Conservation (phyloP, 495 filamentous ascomycete species). For the Aspergillus nidulans region DNA sequence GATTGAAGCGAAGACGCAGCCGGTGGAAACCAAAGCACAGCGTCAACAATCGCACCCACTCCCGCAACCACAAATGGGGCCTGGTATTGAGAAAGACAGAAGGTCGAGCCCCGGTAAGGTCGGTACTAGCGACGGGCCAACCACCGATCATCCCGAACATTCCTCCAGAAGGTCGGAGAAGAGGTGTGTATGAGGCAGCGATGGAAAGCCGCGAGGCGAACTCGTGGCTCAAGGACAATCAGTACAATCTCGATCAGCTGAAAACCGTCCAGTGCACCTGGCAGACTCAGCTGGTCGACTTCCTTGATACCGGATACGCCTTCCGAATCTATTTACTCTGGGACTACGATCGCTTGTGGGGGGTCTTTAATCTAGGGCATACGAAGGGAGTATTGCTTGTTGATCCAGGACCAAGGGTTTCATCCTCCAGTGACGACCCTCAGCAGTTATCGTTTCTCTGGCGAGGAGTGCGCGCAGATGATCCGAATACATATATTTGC, state of each 20-base stretch:
- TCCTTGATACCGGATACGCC: not conserved
- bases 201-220: not conserved
- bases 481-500: not conserved
- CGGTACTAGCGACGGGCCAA: too few species aligned
- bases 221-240: conserved; percentile 6
- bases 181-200: not conserved
- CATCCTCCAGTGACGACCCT: not conserved
- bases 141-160: too few species aligned
- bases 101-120: too few species aligned
- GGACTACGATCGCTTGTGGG: conserved; percentile 16
- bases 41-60: too few species aligned
- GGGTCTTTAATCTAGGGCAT: conserved; percentile 7
- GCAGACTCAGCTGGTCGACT: not conserved
- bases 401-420: conserved; percentile 4
- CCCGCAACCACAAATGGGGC: too few species aligned
- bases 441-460: conserved; percentile 6
- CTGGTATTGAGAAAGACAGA: too few species aligned
- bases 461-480: not conserved
- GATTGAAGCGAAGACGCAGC: too few species aligned
- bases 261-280: conserved; percentile 6
- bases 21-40: too few species aligned
- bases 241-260: not conserved
- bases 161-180: too few species aligned
- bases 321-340: conserved; percentile 8
- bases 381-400: conserved; percentile 5